These are phyloP conservation scores for Luffa acutangula DNA, from an alignment of 306 rosid species.

Conservation along the genomic window DNA sequence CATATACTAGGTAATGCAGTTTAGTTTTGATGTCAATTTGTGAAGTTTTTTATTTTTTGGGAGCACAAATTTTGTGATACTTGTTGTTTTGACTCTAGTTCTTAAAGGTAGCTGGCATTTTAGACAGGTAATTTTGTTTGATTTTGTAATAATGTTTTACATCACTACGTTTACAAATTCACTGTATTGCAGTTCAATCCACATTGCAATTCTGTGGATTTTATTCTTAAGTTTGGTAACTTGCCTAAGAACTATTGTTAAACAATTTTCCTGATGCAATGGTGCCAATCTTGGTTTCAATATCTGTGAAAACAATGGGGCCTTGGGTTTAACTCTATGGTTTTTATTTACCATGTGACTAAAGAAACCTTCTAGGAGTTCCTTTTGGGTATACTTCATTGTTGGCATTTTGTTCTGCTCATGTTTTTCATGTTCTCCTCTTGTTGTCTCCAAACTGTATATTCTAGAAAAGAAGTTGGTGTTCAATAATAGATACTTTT, in stretches of 20 bases:
- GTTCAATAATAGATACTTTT: no score
- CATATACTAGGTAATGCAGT: no score
- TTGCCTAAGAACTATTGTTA: no score
- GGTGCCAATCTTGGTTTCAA: neutral
- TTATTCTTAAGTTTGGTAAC: neutral
- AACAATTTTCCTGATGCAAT: neutral
- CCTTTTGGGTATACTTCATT: neutral
- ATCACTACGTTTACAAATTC: neutral
- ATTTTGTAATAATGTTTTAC: neutral
- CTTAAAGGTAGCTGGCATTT: constrained; percentile 79
- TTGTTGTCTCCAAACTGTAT: no score
- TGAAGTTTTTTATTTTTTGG: no score
- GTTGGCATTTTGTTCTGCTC: no score
- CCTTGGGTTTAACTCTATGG: neutral
- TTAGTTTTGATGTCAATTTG: no score
- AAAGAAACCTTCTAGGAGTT: neutral
- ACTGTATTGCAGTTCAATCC: neutral
- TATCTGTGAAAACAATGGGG: neutral
- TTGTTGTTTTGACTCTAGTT: no score
- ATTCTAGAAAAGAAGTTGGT: no score
- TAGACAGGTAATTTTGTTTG: constrained; percentile 50
- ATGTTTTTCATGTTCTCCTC: no score
- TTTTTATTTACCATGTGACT: neutral
- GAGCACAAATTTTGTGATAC: no score
- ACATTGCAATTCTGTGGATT: neutral